Evolutionary conservation across 805 yeast genomes (phyloP).

Genomic region (Clavispora carvajalis): DNA sequence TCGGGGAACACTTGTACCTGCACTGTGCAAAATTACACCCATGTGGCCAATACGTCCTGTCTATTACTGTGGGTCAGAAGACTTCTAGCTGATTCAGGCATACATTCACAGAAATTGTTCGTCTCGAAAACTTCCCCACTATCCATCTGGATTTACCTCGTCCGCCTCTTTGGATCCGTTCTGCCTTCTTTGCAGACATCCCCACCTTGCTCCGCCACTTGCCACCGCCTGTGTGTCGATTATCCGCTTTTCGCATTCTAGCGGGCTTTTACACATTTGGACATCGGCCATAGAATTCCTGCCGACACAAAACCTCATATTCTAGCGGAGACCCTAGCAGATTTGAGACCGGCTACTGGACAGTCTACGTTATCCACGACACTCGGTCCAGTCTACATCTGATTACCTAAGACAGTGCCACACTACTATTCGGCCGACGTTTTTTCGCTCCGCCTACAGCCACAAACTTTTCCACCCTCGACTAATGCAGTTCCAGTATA

Average conservation of each 20-base stretch:
- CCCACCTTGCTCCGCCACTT: neutral
- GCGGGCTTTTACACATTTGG: neutral
- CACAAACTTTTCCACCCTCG: neutral
- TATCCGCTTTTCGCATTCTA: neutral
- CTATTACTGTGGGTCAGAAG: conserved; percentile 1
- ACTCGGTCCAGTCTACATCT: too few relatives aligned
- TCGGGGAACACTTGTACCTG: neutral
- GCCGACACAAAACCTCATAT: neutral
- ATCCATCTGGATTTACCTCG: neutral
- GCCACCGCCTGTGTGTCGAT: neutral
- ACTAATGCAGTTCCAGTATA: conserved; percentile 23
- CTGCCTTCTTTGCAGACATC: neutral
- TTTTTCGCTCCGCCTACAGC: neutral
- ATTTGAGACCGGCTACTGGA: too few relatives aligned
- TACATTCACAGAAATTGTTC: neutral
- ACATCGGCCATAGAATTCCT: neutral
- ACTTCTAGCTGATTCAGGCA: conserved; percentile 1
- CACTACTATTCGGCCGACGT: neutral
- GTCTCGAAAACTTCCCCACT: neutral
- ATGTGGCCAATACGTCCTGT: conserved; percentile 1
- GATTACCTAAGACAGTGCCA: neutral
- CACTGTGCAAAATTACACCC: neutral
- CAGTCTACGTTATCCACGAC: too few relatives aligned
- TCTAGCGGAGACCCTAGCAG: too few relatives aligned
- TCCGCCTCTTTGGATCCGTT: neutral